Conservation (phyloP, 495 filamentous ascomycete genomes). For the Podospora anserina region DNA sequence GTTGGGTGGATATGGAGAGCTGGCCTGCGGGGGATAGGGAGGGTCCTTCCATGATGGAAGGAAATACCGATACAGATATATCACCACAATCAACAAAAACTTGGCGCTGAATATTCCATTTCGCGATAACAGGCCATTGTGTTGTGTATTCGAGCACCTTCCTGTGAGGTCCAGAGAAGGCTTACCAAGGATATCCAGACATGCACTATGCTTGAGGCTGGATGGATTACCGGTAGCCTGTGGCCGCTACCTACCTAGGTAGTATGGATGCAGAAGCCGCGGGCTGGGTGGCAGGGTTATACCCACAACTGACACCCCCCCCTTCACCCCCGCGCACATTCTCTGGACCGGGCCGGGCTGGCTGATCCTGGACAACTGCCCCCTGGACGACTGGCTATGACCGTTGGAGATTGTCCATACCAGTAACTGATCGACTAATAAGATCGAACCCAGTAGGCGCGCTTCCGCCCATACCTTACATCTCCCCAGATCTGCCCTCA, state of each 20-base stretch:
- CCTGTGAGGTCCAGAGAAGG: background rate
- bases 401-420: conserved; percentile 23
- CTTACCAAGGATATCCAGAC: conserved; percentile 8
- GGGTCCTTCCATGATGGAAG: no score
- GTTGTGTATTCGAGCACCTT: background rate
- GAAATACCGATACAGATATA: background rate
- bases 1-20: background rate
- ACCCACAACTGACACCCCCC: conserved; percentile 20
- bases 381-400: conserved; percentile 20
- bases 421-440: conserved; percentile 32
- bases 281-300: conserved; percentile 24
- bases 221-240: background rate
- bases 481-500: conserved; percentile 19
- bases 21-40: background rate
- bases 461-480: conserved; percentile 17
- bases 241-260: conserved; percentile 10
- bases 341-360: conserved; percentile 25
- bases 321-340: conserved; percentile 18
- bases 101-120: background rate
- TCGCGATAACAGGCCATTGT: background rate
- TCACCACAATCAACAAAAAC: background rate
- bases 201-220: conserved; percentile 2
- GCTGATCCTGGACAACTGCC: conserved; percentile 27
- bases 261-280: conserved; percentile 18
- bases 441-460: conserved; percentile 22